A percentile compares a stretch with the other conserved stretches of the same genome.
Conservation (phyloP, 1,139 yeast genomes). For the Komagataea norvegica region DNA sequence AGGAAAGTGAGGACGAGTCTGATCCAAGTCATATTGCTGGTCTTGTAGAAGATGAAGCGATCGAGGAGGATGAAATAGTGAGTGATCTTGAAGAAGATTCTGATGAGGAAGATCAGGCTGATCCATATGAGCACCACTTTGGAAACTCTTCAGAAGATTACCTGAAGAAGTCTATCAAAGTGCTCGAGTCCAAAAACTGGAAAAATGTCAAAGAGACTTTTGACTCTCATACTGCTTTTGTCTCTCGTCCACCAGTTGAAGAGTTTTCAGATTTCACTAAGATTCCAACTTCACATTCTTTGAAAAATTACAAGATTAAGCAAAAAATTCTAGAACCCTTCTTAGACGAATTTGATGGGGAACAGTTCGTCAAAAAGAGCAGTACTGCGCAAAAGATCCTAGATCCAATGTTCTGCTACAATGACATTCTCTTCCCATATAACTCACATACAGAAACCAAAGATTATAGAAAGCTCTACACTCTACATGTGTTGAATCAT, state of each 20-base stretch:
- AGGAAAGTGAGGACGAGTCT: slow-evolving; percentile 35
- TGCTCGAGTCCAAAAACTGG: slow-evolving; percentile 17
- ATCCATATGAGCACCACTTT: slow-evolving; percentile 77
- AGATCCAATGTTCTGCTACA: slow-evolving; percentile 66
- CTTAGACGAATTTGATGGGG: slow-evolving; percentile 21
- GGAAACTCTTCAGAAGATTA: slow-evolving; percentile 46
- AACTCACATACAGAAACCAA: slow-evolving; percentile 38
- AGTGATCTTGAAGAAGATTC: slow-evolving; percentile 34
- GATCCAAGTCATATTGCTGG: slow-evolving; percentile 32
- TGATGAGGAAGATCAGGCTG: slow-evolving; percentile 35
- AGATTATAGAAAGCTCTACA: slow-evolving; percentile 59
- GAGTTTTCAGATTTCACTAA: slow-evolving; percentile 11
- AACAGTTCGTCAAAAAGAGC: slow-evolving; percentile 13
- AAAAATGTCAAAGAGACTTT: slow-evolving; percentile 12
- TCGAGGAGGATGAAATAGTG: slow-evolving; percentile 32
- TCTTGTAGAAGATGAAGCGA: slow-evolving; percentile 35
- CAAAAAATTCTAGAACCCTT: slow-evolving; percentile 27
- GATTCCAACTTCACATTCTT: slow-evolving; percentile 20
- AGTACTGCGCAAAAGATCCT: slow-evolving; percentile 34
- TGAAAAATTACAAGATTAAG: slow-evolving; percentile 31
- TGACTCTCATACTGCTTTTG: slow-evolving; percentile 14
- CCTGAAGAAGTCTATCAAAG: slow-evolving; percentile 30
- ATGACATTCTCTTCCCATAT: slow-evolving; percentile 66
- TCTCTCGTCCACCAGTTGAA: slow-evolving; percentile 19
- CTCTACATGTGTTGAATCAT: slow-evolving; percentile 76